Evolutionary conservation across 2,329 filamentous ascomycete genomes (phyloP), one percentile per base, ranked within the genome.

Genomic region (Sclerotinia trifoliorum): DNA sequence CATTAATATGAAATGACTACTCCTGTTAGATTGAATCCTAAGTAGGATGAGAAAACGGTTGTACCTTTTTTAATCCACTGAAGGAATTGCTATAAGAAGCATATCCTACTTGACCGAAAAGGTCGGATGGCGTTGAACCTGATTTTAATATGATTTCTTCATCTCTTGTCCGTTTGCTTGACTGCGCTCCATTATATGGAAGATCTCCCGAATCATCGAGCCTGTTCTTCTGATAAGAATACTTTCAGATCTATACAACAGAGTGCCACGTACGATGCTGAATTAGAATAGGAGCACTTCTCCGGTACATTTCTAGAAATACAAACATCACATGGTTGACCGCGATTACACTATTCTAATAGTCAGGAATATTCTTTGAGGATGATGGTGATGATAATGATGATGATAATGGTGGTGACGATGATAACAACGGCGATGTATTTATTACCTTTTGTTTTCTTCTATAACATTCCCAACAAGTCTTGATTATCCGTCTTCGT

Each of bases 401-500:
- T 29, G 21, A 29, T 46, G 7, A 26, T 29, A 5, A 3, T 42
- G 39, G 39, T 39, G 10, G 8, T 7, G 39, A 13, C 8, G 39
- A 39, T 39, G 39, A 39, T 39, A 4, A 11, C 3, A 11, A 42
- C n/a, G 21, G 21, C 29, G 7, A 42, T 29, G 8, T 42, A 17
- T 42, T 17, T 10, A 29, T 51, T 44, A 71, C 68, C 66, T 70
- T 70, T 67, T 71, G 68, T 44, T 69, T 70, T 19, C 69, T 52
- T 1, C 67, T 65, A 52, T 62, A 62, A 72, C 86, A 88, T 74
- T 88, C 85, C 17, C 82, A 85, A 73, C 86, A 88, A 8, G 84
- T 87, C 67, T 88, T 85, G 60, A 87, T 84, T 58, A 85, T 79
- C 42, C 86, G 81, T 72, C 83, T 81, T 72, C 86, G 80, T 77